phyloP scores from a whole-genome alignment of 441 rosid genomes.

The Lepidium campestre region DNA sequence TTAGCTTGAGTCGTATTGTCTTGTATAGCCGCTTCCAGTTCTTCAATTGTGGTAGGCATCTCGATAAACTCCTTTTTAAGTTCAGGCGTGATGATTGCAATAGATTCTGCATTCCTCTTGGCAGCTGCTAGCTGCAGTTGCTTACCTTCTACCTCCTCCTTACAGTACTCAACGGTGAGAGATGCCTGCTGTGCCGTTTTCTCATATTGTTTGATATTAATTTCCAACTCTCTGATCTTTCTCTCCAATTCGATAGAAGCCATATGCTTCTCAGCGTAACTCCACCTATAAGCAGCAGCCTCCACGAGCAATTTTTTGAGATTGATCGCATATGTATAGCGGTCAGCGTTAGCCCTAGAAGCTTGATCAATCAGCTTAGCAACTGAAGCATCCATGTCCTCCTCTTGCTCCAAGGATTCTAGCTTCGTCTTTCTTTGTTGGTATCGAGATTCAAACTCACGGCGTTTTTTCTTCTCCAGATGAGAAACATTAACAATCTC shows the following conservation, averaged over 20 bases:
- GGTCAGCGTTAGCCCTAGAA: slow-evolving; percentile 43
- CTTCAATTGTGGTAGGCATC: slow-evolving; percentile 95
- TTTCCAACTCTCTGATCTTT: slow-evolving; percentile 73
- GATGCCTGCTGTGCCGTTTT: slow-evolving; percentile 64
- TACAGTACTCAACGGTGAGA: slow-evolving; percentile 45
- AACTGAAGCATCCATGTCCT: slow-evolving; percentile 56
- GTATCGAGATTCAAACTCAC: slow-evolving; percentile 51
- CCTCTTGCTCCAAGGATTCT: slow-evolving; percentile 54
- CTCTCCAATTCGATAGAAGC: slow-evolving; percentile 65
- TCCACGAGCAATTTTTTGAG: slow-evolving; percentile 64
- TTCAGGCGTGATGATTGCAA: slow-evolving; percentile 73
- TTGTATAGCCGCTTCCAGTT: slow-evolving; percentile 86
- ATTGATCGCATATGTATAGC: slow-evolving; percentile 42
- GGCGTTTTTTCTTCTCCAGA: slow-evolving; percentile 47
- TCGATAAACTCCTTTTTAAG: slow-evolving; percentile 71
- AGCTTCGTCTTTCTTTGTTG: slow-evolving; percentile 66
- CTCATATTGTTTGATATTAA: slow-evolving; percentile 63
- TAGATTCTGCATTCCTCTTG: slow-evolving; percentile 77
- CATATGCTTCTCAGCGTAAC: slow-evolving; percentile 57
- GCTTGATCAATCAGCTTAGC: slow-evolving; percentile 62
- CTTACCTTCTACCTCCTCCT: slow-evolving; percentile 54
- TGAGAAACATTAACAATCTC: slow-evolving; percentile 39
- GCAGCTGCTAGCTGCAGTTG: slow-evolving; percentile 57
- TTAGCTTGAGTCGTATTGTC: slow-evolving; percentile 80
- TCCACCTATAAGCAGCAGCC: slow-evolving; percentile 57